phyloP scores from a whole-genome alignment of 768 basidiomycete genomes.

The Suillus brevipes region DNA sequence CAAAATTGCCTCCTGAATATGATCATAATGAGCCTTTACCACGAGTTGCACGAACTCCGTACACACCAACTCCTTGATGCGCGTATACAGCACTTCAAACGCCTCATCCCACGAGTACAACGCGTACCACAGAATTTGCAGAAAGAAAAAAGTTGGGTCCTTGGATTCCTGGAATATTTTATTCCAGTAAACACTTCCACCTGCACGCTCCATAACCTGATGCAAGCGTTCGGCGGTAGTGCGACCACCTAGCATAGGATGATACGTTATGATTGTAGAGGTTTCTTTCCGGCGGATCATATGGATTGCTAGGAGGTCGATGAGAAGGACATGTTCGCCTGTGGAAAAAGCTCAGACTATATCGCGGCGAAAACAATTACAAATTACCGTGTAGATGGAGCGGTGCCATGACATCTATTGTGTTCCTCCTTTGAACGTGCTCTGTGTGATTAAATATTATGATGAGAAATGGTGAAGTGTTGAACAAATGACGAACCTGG shows the following conservation, averaged over 20 bases:
- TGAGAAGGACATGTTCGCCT: conserved; percentile 28
- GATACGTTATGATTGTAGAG: conserved; percentile 38
- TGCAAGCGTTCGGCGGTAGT: conserved; percentile 30
- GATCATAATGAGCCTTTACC: not conserved
- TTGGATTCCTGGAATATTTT: conserved; percentile 19
- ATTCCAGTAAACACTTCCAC: conserved; percentile 31
- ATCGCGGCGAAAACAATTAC: not conserved
- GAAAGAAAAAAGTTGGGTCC: conserved; percentile 51
- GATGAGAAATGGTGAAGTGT: not conserved
- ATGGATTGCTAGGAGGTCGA: conserved; percentile 41
- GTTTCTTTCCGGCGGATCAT: conserved; percentile 31
- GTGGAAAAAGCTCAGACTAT: not conserved
- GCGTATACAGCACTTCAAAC: conserved; percentile 44
- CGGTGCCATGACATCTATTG: conserved; percentile 8
- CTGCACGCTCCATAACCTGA: conserved; percentile 32
- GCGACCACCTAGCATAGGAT: conserved; percentile 26
- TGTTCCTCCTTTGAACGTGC: not conserved
- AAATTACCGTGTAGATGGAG: not conserved
- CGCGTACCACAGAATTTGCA: conserved; percentile 51
- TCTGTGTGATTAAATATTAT: not conserved
- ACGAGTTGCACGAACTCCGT: conserved; percentile 15
- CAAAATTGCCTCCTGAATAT: conserved; percentile 13
- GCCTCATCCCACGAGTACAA: conserved; percentile 57
- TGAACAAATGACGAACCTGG: not conserved
- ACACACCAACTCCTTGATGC: conserved; percentile 49